Evolutionary conservation across 2,329 filamentous ascomycete genomes (phyloP).

Genomic region (Fusarium coffeatum): DNA sequence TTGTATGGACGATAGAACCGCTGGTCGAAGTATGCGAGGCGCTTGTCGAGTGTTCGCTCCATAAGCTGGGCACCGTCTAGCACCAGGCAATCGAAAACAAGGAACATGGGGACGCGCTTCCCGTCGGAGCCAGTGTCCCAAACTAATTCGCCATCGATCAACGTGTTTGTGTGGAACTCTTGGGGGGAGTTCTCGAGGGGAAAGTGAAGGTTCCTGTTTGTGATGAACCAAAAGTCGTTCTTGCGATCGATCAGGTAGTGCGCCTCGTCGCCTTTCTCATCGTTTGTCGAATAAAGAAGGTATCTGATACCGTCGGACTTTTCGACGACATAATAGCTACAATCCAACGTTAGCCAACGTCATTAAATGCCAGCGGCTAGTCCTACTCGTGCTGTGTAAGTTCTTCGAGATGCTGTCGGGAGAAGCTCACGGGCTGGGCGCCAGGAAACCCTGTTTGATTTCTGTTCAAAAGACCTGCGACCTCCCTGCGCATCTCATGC

Average conservation of each 20-base stretch:
- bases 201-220: conserved; percentile 78
- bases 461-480: conserved; percentile 79
- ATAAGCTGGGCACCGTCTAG: conserved; percentile 82
- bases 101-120: conserved; percentile 77
- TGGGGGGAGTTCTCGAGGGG: conserved; percentile 74
- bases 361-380: background rate
- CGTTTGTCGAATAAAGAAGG: conserved; percentile 86
- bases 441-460: conserved; percentile 79
- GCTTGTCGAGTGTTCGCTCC: conserved; percentile 85
- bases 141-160: conserved; percentile 94
- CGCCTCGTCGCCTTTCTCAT: conserved; percentile 70
- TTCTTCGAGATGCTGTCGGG: conserved; percentile 83
- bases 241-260: conserved; percentile 97
- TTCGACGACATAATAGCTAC: conserved; percentile 94
- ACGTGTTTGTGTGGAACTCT: conserved; percentile 80
- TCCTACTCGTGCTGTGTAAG: conserved; percentile 79
- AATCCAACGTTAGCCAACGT: conserved; percentile 10
- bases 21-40: conserved; percentile 86
- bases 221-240: conserved; percentile 94
- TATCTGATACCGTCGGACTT: conserved; percentile 98
- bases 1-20: conserved; percentile 79
- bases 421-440: conserved; percentile 94
- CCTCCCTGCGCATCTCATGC: conserved; percentile 73
- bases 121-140: conserved; percentile 80
- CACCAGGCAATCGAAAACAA: conserved; percentile 93